Conservation (phyloP, 164 flowering plant genomes). For the Piper longum region DNA sequence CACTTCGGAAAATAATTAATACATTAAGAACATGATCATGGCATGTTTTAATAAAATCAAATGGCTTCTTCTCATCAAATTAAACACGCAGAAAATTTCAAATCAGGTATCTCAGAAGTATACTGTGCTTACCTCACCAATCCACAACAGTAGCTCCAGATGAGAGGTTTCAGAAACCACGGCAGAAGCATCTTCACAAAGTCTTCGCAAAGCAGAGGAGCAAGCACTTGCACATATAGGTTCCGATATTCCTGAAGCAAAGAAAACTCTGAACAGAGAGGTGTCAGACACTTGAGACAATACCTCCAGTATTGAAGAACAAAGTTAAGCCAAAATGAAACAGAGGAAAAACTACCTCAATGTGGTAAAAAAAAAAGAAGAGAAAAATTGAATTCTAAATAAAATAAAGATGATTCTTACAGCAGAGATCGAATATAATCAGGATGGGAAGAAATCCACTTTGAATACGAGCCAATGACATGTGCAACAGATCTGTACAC, state of each 20-base stretch:
- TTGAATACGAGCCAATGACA: conserved; percentile 79
- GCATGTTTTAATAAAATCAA: too few species aligned
- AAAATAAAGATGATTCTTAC: conserved; percentile 26
- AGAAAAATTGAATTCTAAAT: background rate
- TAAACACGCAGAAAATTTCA: too few species aligned
- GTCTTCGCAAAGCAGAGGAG: conserved; percentile 70
- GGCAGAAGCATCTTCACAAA: conserved; percentile 80
- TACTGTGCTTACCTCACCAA: conserved; percentile 60
- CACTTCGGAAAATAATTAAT: background rate
- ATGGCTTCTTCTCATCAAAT: background rate
- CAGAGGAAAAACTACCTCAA: background rate
- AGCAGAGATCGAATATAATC: conserved; percentile 42
- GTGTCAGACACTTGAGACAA: conserved; percentile 9
- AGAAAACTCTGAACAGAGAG: conserved; percentile 63
- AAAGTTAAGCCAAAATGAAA: background rate
- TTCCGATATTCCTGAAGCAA: conserved; percentile 70
- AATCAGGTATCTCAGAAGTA: background rate
- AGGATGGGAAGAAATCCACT: conserved; percentile 53
- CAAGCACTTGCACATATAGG: conserved; percentile 59
- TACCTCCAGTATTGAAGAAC: background rate
- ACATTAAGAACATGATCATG: background rate
- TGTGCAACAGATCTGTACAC: conserved; percentile 75
- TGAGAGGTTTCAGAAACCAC: conserved; percentile 56
- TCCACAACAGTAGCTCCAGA: conserved; percentile 80
- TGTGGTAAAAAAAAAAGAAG: background rate